Percentiles rank a stretch among this genome's conserved stretches.
phyloP scores from a whole-genome alignment of 2,329 filamentous ascomycete genomes.

The Orbilia javanica region DNA sequence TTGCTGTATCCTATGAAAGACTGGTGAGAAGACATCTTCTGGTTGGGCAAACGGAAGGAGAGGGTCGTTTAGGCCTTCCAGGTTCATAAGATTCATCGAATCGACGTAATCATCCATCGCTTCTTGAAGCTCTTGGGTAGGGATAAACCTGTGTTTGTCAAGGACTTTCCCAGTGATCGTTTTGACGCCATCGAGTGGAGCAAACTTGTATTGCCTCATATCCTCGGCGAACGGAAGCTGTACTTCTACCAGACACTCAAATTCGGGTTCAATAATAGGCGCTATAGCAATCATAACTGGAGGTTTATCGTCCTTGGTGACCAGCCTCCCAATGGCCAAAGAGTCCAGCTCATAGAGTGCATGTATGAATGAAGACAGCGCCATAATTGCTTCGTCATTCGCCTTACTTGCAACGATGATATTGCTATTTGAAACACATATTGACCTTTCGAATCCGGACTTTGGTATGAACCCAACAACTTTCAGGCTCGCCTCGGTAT shows the following conservation, averaged over 20 bases:
- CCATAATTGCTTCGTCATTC: constrained; percentile 85
- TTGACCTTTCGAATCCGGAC: constrained; percentile 80
- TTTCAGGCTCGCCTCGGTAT: constrained; percentile 79
- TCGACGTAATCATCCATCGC: constrained; percentile 95
- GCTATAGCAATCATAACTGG: constrained; percentile 82
- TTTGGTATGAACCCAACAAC: constrained; percentile 85
- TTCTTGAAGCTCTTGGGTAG: constrained; percentile 77
- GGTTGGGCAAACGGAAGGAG: constrained; percentile 66
- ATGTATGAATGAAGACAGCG: constrained; percentile 88
- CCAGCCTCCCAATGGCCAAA: constrained; percentile 87
- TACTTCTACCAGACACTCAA: constrained; percentile 89
- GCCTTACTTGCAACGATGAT: constrained; percentile 81
- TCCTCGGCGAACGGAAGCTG: constrained; percentile 91
- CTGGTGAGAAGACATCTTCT: constrained; percentile 85
- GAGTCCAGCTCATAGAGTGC: constrained; percentile 86
- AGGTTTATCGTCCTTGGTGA: constrained; percentile 83
- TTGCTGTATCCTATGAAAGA: constrained; percentile 89
- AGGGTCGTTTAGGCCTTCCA: constrained; percentile 77
- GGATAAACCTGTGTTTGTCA: constrained; percentile 85
- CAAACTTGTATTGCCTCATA: constrained; percentile 88
- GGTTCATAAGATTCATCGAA: constrained; percentile 84
- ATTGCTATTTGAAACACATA: constrained; percentile 84
- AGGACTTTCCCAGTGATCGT: constrained; percentile 86
- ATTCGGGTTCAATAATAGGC: constrained; percentile 80
- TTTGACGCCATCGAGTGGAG: constrained; percentile 86